Percentiles rank a stretch among this genome's conserved stretches.
These are phyloP conservation scores for Aspergillus clavatus DNA, from an alignment of 2,329 filamentous ascomycete species.

Conservation along the genomic window DNA sequence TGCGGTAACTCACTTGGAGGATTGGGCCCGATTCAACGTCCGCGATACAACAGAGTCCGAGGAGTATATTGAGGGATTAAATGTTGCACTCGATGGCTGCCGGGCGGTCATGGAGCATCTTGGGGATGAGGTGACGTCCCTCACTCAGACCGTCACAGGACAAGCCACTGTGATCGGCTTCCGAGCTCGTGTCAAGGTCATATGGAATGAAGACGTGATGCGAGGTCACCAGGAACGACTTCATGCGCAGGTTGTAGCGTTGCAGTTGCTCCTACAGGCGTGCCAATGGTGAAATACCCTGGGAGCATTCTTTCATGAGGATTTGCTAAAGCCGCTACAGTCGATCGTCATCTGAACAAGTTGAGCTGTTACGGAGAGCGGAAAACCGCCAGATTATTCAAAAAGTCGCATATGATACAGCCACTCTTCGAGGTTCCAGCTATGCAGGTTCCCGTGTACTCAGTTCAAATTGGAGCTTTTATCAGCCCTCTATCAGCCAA, in stretches of 20 bases:
- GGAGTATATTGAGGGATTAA: conserved; percentile 27
- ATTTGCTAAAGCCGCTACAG: conserved; percentile 13
- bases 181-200: conserved; percentile 23
- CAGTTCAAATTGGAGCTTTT: conserved; percentile 22
- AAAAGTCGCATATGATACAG: conserved; percentile 35
- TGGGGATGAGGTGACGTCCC: conserved; percentile 28
- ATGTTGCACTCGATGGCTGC: conserved; percentile 34
- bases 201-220: conserved; percentile 38
- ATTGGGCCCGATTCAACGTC: conserved; percentile 29
- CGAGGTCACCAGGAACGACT: conserved; percentile 32
- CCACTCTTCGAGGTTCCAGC: conserved; percentile 29
- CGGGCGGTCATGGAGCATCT: conserved; percentile 34
- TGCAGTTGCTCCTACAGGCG: conserved; percentile 37
- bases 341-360: conserved; percentile 32
- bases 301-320: not conserved
- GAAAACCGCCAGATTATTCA: conserved; percentile 33
- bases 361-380: conserved; percentile 28
- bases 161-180: conserved; percentile 21
- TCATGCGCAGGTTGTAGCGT: conserved; percentile 34
- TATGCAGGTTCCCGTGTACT: conserved; percentile 22
- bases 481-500: conserved; percentile 25
- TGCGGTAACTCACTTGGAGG: conserved; percentile 33
- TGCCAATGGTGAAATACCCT: conserved; percentile 33
- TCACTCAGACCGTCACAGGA: conserved; percentile 22
- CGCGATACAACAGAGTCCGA: conserved; percentile 20